Evolutionary conservation across 371 early-diverging fungal genomes (phyloP), one percentile per base, ranked within the genome.

Genomic region (Apophysomyces ossiformis): DNA sequence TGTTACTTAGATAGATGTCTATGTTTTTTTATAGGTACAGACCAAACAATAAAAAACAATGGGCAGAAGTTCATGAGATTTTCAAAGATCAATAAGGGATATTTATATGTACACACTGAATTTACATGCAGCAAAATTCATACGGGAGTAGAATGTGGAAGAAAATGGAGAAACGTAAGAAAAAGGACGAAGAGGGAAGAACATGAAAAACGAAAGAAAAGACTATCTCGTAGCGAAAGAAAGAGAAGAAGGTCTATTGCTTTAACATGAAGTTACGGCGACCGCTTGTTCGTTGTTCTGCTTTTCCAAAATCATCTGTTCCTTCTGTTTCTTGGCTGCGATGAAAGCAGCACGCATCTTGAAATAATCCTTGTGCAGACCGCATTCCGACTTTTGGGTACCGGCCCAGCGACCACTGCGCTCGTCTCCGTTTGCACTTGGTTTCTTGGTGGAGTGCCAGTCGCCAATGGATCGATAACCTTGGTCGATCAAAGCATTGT

Each of bases 391-490:
- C 85, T 96, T 95, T 66, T 89, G 85, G 65, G 89, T 82, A n/a
- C 93, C 94, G 63, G 84, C 79, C 95, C 95, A 97, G 45, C 97
- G 87, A 8, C 97, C 97, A n/a, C 88, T 90, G 6, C 97, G 88
- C 76, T 97, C 97, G 59, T 88, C 89, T 50, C 86, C 89, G 7
- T 85, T 84, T 26, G 66, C 80, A 46, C 76, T 82, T 46, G 87
- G 80, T 32, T 93, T 89, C 57, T 83, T 79, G n/a, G 96, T 97
- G 39, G 92, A 92, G 72, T 97, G 97, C 85, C 88, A 90, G 77
- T 97, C 97, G 39, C 97, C 97, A 62, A 97, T 87, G n/a, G 92
- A 92, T 64, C 92, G 90, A 79, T 96, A 97, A 3, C 96, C 96
- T 73, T 91, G 87, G 69, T 97, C 96, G 45, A 93, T 83, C 26